phyloP scores from a whole-genome alignment of 2,329 filamentous ascomycete genomes.

The Xylaria sp. region DNA sequence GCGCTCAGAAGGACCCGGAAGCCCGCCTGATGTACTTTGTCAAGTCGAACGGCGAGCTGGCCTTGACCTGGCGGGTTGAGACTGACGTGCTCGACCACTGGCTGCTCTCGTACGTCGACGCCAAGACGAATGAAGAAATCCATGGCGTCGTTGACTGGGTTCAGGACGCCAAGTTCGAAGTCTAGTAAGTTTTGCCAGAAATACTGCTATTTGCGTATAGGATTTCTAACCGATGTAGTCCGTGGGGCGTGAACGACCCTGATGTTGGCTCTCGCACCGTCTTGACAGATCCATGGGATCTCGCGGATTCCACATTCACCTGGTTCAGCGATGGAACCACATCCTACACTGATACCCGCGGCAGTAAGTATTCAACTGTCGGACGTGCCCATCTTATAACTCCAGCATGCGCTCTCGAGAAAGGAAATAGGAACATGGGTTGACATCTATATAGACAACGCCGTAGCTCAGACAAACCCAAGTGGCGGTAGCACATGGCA shows the following conservation, averaged over 20 bases:
- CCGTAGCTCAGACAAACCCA: slow-evolving; percentile 64
- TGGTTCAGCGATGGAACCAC: slow-evolving; percentile 62
- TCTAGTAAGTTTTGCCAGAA: slow-evolving; percentile 56
- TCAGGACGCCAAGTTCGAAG: slow-evolving; percentile 64
- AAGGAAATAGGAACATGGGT: neutral
- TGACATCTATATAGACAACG: slow-evolving; percentile 58
- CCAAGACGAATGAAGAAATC: slow-evolving; percentile 58
- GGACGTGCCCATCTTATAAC: neutral
- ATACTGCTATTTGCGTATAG: neutral
- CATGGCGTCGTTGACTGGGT: slow-evolving; percentile 68
- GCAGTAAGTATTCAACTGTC: slow-evolving; percentile 52
- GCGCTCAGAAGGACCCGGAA: slow-evolving; percentile 63
- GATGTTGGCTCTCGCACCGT: slow-evolving; percentile 58
- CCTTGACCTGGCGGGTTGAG: slow-evolving; percentile 67
- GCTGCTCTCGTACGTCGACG: slow-evolving; percentile 69
- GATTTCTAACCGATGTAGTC: slow-evolving; percentile 47
- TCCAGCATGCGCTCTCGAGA: neutral
- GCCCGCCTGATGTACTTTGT: slow-evolving; percentile 66
- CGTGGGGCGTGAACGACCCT: slow-evolving; percentile 67
- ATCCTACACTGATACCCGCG: slow-evolving; percentile 64
- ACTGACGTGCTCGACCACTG: slow-evolving; percentile 67
- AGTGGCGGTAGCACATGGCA: slow-evolving; percentile 57
- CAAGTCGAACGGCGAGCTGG: slow-evolving; percentile 59
- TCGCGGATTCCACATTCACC: slow-evolving; percentile 60
- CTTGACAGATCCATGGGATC: slow-evolving; percentile 62